phyloP scores from a whole-genome alignment of 108 stramenopile genomes.

The Pinguiococcus pyrenoidosus region DNA sequence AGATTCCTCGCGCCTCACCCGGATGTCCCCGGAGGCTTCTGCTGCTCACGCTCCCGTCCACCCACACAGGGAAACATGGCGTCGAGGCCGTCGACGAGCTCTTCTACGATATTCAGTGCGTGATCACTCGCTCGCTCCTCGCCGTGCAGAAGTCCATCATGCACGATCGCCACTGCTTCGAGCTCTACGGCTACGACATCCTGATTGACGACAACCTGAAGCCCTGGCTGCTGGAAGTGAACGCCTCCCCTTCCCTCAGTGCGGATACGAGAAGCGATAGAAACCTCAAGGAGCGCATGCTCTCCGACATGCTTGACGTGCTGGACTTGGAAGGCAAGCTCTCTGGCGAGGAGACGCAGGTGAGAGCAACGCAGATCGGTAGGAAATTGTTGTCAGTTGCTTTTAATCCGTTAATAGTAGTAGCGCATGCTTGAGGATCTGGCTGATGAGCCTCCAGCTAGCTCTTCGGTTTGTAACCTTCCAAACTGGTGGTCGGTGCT shows the following conservation, averaged over 20 bases:
- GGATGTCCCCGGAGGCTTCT: too few relatives aligned
- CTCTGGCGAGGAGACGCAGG: constrained; percentile 12
- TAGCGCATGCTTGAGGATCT: neutral
- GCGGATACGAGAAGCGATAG: constrained; percentile 42
- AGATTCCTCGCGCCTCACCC: too few relatives aligned
- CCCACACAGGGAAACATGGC: constrained; percentile 32
- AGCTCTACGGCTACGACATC: constrained; percentile 53
- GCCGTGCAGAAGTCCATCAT: constrained; percentile 48
- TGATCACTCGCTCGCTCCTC: constrained; percentile 31
- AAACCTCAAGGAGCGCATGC: constrained; percentile 37
- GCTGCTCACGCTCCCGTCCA: too few relatives aligned
- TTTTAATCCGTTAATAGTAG: neutral
- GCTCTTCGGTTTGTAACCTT: neutral
- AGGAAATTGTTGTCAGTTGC: neutral
- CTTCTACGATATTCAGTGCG: constrained; percentile 38
- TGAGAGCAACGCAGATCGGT: constrained; percentile 5
- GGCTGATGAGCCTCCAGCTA: neutral
- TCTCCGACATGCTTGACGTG: constrained; percentile 42
- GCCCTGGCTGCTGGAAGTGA: constrained; percentile 52
- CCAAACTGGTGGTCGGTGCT: neutral
- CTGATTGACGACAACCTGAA: constrained; percentile 42
- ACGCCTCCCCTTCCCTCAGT: constrained; percentile 44
- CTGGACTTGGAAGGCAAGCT: constrained; percentile 38
- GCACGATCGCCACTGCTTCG: constrained; percentile 52
- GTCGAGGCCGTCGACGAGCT: constrained; percentile 25